A percentile compares a stretch with the other conserved stretches of the same genome.
phyloP scores from a whole-genome alignment of 257 asterid species.

The Solanum chilense region DNA sequence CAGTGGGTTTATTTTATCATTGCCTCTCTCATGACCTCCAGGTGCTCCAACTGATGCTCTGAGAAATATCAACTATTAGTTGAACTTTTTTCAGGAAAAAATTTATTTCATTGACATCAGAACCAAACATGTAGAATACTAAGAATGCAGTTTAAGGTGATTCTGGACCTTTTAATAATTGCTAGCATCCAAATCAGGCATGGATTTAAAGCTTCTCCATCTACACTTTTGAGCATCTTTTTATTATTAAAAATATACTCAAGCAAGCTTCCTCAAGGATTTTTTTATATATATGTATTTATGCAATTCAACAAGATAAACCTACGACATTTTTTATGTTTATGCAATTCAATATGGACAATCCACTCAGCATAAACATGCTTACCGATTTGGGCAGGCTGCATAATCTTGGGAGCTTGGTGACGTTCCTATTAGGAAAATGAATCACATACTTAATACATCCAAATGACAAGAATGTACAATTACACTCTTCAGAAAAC shows the following conservation, averaged over 20 bases:
- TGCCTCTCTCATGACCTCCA: conserved; percentile 20
- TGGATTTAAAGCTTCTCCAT: not conserved
- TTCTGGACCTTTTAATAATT: not conserved
- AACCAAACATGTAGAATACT: not conserved
- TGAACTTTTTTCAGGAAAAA: not conserved
- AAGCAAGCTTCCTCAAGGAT: not conserved
- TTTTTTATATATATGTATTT: not conserved
- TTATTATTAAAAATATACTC: not conserved
- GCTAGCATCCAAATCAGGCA: not conserved
- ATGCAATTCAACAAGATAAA: conserved; percentile 2
- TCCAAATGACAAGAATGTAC: conserved; percentile 1
- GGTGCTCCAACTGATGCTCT: conserved; percentile 19
- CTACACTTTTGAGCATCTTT: not conserved
- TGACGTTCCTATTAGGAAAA: conserved; percentile 35
- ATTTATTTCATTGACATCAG: not conserved
- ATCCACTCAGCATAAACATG: not conserved
- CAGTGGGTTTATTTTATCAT: conserved; percentile 12
- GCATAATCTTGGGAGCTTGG: conserved; percentile 28
- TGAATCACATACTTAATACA: conserved; percentile 4
- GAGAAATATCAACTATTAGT: not conserved
- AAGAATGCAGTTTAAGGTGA: not conserved
- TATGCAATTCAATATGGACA: not conserved
- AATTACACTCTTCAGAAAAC: conserved; percentile 5
- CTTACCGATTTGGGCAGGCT: conserved; percentile 46
- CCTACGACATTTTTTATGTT: not conserved